Evolutionary conservation across 768 basidiomycete species (phyloP).

Genomic region (Pholiota microspora): DNA sequence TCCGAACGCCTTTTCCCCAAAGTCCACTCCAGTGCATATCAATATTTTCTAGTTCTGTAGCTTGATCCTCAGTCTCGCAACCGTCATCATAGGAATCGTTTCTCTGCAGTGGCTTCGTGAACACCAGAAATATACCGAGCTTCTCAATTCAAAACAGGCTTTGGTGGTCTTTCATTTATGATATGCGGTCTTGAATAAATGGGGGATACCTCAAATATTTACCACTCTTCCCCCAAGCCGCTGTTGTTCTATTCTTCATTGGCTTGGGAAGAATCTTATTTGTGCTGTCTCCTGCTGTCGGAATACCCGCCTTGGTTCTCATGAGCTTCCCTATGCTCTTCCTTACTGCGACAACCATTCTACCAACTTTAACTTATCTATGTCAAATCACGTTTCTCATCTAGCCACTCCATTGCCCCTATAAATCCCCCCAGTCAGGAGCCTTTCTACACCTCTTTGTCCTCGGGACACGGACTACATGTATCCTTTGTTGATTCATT

Average conservation of each 20-base stretch:
- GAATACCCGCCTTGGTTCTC: neutral
- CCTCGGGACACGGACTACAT: no score
- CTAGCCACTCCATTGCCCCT: neutral
- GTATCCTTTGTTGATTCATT: no score
- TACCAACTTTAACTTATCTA: neutral
- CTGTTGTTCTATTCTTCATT: conserved; percentile 8
- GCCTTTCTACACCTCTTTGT: neutral
- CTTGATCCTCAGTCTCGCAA: neutral
- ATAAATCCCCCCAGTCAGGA: neutral
- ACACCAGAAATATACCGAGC: neutral
- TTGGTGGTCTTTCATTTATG: neutral
- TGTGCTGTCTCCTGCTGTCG: neutral
- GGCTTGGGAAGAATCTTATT: neutral
- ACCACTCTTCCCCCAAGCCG: neutral
- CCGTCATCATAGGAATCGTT: neutral
- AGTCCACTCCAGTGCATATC: neutral
- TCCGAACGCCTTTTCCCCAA: neutral
- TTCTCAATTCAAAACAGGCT: neutral
- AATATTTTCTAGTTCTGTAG: neutral
- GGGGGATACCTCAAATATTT: neutral
- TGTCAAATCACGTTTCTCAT: neutral
- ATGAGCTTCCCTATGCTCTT: neutral
- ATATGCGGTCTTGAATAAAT: neutral
- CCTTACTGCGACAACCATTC: neutral
- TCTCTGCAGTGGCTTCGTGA: neutral